Conservation (phyloP, 495 filamentous ascomycete genomes). For the Podospora anserina region DNA sequence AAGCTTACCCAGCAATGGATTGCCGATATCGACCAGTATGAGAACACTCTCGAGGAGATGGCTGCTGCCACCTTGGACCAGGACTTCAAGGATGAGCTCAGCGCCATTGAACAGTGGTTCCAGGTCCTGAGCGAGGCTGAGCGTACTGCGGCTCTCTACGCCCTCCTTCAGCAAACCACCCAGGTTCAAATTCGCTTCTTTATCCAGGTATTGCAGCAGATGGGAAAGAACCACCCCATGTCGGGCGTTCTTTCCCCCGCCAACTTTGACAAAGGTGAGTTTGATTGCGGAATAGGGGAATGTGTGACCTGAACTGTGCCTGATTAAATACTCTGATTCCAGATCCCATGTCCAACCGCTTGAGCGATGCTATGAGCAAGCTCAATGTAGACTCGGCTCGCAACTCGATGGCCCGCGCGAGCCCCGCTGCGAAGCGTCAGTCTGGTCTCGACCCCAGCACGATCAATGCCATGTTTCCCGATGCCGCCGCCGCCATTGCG, state of each 20-base stretch:
- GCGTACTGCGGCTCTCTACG: slow-evolving; percentile 91
- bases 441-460: slow-evolving; percentile 87
- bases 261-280: slow-evolving; percentile 95
- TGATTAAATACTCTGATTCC: slow-evolving; percentile 16
- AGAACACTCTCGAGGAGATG: slow-evolving; percentile 97
- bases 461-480: slow-evolving; percentile 99
- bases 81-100: slow-evolving; percentile 98
- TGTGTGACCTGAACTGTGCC: neutral
- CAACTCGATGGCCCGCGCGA: slow-evolving; percentile 79
- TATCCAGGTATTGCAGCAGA: slow-evolving; percentile 96
- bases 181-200: slow-evolving; percentile 99
- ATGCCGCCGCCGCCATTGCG: slow-evolving; percentile 94
- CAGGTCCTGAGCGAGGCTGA: slow-evolving; percentile 95
- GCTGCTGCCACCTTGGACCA: slow-evolving; percentile 95
- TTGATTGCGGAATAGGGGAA: slow-evolving; percentile 10
- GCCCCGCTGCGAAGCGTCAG: slow-evolving; percentile 70
- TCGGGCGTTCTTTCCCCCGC: slow-evolving; percentile 92
- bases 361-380: slow-evolving; percentile 98
- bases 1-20: slow-evolving; percentile 98
- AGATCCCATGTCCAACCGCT: slow-evolving; percentile 96
- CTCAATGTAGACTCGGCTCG: slow-evolving; percentile 80
- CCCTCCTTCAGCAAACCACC: slow-evolving; percentile 93
- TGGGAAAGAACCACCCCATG: slow-evolving; percentile 97
- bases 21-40: slow-evolving; percentile 96
- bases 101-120: slow-evolving; percentile 99